These are phyloP conservation scores for Lentinula lateritia DNA, from an alignment of 768 basidiomycete genomes.

Conservation along the genomic window DNA sequence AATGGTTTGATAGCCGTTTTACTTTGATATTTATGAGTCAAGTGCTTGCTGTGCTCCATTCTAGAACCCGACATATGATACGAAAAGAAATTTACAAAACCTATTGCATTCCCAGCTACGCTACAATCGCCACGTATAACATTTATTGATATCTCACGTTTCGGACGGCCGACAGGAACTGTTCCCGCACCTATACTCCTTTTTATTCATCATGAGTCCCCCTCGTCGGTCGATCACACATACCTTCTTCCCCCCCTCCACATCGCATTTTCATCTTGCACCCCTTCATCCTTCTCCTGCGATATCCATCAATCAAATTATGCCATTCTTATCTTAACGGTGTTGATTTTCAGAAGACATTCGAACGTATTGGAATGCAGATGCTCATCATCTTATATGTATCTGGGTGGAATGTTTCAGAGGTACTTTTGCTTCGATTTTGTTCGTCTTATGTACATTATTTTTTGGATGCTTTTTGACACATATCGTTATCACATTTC, in stretches of 20 bases:
- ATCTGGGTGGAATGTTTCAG: no score
- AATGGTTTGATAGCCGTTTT: slow-evolving; percentile 8
- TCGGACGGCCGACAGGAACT: not conserved
- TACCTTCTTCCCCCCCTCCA: not conserved
- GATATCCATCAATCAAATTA: not conserved
- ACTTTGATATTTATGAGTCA: not conserved
- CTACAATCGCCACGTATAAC: not conserved
- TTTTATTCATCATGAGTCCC: not conserved
- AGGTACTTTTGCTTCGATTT: no score
- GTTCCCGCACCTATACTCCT: not conserved
- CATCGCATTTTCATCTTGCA: no score
- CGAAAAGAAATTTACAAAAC: not conserved
- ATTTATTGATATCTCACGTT: not conserved
- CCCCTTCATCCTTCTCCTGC: not conserved
- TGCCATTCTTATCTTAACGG: no score
- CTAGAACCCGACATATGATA: not conserved
- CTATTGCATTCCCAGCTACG: not conserved
- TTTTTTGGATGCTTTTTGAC: no score
- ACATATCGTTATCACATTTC: no score
- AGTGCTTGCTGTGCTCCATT: not conserved
- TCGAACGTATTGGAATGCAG: no score
- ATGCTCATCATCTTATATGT: no score
- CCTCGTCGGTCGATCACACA: not conserved
- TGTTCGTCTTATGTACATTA: no score
- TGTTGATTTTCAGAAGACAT: no score